These are phyloP conservation scores for Phialophora verrucosa DNA, from an alignment of 2,329 filamentous ascomycete genomes.

Conservation along the genomic window DNA sequence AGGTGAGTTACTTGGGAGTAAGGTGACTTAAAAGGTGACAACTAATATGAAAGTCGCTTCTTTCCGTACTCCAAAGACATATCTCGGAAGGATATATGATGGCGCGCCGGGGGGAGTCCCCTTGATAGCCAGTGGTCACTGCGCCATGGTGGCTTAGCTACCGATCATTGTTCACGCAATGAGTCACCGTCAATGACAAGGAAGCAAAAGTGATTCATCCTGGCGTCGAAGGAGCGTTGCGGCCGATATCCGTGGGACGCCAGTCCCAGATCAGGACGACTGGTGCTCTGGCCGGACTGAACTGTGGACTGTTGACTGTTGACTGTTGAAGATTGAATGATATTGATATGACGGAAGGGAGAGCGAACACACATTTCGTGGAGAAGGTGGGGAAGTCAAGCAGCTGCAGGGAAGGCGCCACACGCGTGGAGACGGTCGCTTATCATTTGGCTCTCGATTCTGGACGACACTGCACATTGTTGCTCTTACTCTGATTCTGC, in stretches of 20 bases:
- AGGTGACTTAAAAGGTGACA: not conserved
- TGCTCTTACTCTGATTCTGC: not conserved
- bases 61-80: not conserved
- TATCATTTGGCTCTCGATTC: not conserved
- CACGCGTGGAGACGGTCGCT: not conserved
- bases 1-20: not conserved
- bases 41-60: not conserved
- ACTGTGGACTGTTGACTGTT: too few species aligned
- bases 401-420: not conserved
- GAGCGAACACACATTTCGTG: not conserved
- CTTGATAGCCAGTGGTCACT: not conserved
- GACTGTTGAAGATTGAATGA: not conserved
- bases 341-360: not conserved
- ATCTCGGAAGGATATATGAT: not conserved
- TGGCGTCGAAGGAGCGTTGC: not conserved
- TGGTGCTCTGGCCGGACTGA: not conserved
- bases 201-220: not conserved
- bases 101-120: not conserved
- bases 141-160: not conserved
- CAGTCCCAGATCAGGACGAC: not conserved
- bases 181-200: constrained; percentile 2
- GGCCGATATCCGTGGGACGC: not conserved
- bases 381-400: constrained; percentile 1
- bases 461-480: too few species aligned
- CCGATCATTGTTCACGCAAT: not conserved